Base-by-base conservation (phyloP, 352 stramenopile species). In the Pythium apleroticum region DNA sequence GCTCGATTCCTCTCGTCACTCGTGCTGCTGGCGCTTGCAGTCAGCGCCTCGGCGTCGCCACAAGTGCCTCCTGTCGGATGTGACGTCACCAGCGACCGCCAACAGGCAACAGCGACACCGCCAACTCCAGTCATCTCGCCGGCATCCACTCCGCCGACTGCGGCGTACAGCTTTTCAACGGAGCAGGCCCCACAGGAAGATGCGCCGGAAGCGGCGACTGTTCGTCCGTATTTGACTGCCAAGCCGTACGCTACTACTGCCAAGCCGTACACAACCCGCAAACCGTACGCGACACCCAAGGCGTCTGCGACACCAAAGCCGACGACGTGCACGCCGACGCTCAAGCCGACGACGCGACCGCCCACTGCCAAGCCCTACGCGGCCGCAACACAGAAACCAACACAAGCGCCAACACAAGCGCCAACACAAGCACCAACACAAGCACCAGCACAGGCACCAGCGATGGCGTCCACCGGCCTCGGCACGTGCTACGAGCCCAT, bases 401-500 rank as follows among this genome's bases (percentile, higher is more conserved):
- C 39, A 12, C 39, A 46, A 24, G 39, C 39, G 6, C 39, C 39
- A 9, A 46, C 37, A 22, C 37, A 20, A 12, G 37, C 15, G 3
- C 12, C 37, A 3, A 46, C 17, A 8, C 37, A 22, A 19, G 35
- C 35, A 14, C 27, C 50, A 17, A 20, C 30, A n/a, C 52, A 33
- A 53, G n/a, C 24, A 15, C 30, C 57, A 41, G 5, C 6, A 46
- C 39, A 20, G 28, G 43, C 43, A 17, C 43, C 43, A 25, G n/a
- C 43, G 19, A 50, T 50, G 28, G 14, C 20, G 9, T 37, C 22
- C 31, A 54, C 24, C 10, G 54, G 62, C 17, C 33, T 68, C 15
- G 62, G 62, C 19, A 60, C 53, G 24, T 75, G 68, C 49, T 75
- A 72, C 50, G 60, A 67, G 55, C 68, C 68, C 3, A 68, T 72